phyloP scores from a whole-genome alignment of 768 basidiomycete species.

The Suillus bovinus region DNA sequence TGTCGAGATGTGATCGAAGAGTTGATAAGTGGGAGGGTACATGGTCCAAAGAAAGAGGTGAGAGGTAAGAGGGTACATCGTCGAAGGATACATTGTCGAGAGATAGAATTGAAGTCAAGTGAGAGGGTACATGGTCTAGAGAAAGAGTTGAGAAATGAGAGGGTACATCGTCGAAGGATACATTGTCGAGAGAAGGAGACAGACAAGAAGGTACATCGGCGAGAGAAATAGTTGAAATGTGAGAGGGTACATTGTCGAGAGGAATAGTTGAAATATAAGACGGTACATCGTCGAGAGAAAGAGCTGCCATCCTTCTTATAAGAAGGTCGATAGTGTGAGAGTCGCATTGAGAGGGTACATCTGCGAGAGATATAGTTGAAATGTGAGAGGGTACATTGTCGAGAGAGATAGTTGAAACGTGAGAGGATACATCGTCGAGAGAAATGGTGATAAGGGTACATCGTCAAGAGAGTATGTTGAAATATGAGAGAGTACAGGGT shows the following conservation, averaged over 20 bases:
- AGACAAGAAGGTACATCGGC: background rate
- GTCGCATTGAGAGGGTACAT: background rate
- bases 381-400: background rate
- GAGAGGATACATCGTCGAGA: background rate
- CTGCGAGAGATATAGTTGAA: background rate
- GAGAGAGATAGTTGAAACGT: background rate
- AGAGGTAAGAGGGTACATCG: background rate
- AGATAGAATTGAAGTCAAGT: background rate
- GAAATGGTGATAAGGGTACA: background rate
- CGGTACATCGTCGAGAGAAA: background rate
- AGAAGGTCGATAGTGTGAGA: too few species aligned
- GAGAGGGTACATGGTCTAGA: background rate
- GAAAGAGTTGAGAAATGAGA: background rate
- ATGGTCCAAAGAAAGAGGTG: background rate
- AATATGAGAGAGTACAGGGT: background rate
- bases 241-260: background rate
- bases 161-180: background rate
- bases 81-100: too few species aligned
- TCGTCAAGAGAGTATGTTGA: background rate
- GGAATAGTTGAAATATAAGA: background rate
- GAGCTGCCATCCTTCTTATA: too few species aligned
- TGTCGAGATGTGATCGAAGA: background rate
- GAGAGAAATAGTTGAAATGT: background rate
- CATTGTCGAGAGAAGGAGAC: background rate
- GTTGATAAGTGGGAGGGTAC: background rate